Evolutionary conservation across 805 yeast genomes (phyloP).

Genomic region (Candida tallmaniae): DNA sequence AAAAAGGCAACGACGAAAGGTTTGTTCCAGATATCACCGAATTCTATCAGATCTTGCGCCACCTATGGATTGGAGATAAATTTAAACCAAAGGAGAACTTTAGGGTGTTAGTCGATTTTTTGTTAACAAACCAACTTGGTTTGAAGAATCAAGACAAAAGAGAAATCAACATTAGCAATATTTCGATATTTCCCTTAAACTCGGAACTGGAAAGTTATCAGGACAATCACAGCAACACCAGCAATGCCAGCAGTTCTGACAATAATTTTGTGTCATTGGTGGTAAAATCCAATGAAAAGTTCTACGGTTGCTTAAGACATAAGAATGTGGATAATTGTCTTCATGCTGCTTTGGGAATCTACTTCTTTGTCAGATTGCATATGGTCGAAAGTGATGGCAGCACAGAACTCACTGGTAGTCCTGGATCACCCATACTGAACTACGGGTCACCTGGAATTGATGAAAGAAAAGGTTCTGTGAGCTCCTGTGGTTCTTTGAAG

Average conservation of each 20-base stretch:
- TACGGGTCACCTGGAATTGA: background rate
- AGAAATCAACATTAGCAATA: conserved; percentile 19
- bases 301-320: conserved; percentile 19
- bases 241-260: background rate
- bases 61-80: conserved; percentile 15
- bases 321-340: conserved; percentile 24
- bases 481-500: background rate
- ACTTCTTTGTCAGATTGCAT: conserved; percentile 26
- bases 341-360: conserved; percentile 22
- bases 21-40: too few relatives aligned
- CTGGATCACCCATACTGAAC: background rate
- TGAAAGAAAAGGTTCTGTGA: background rate
- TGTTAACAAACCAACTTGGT: conserved; percentile 17
- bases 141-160: conserved; percentile 21
- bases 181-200: conserved; percentile 11
- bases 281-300: conserved; percentile 7
- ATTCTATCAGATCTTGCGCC: conserved; percentile 15
- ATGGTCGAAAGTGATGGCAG: conserved; percentile 14
- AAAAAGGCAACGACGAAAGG: too few relatives aligned
- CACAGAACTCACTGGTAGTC: background rate
- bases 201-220: conserved; percentile 1
- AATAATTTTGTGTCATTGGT: conserved; percentile 7
- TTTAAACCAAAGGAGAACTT: conserved; percentile 17
- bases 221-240: background rate
- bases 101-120: conserved; percentile 23